phyloP scores from a whole-genome alignment of 768 basidiomycete species.

The Crucibulum laeve region DNA sequence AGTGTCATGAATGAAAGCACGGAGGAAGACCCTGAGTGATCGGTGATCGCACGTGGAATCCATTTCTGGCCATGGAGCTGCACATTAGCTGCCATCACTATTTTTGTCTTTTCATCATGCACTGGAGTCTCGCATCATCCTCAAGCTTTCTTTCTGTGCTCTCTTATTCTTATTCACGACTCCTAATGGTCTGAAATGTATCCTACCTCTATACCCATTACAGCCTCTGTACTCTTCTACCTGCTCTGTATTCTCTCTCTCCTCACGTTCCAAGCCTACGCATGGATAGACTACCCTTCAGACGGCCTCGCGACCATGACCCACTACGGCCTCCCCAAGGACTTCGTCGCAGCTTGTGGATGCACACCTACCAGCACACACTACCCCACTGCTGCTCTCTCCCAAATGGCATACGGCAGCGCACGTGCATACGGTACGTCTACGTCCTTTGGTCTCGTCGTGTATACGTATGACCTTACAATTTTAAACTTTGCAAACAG shows the following conservation, averaged over 20 bases:
- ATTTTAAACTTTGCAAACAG: conserved; percentile 21
- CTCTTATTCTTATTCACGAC: too few relatives aligned
- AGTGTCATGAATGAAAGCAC: not conserved
- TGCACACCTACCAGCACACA: conserved; percentile 64
- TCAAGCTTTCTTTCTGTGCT: conserved; percentile 6
- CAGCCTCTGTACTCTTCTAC: conserved; percentile 10
- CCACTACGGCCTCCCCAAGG: conserved; percentile 58
- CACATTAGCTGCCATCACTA: not conserved
- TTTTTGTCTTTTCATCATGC: not conserved
- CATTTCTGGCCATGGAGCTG: not conserved
- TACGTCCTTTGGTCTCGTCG: conserved; percentile 1
- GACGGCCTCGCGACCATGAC: conserved; percentile 72
- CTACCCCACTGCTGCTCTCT: conserved; percentile 79
- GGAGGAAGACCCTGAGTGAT: not conserved
- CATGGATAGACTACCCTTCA: conserved; percentile 63
- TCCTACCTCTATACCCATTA: not conserved
- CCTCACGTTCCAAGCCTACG: conserved; percentile 1
- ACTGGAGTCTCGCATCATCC: not conserved
- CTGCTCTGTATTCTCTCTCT: conserved; percentile 7
- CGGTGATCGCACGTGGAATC: not conserved
- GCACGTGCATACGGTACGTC: conserved; percentile 54
- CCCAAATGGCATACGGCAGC: conserved; percentile 77
- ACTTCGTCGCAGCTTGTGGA: conserved; percentile 71
- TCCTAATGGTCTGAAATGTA: too few relatives aligned
- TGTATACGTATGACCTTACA: not conserved